Conservation (phyloP, 106 monocot species). For the Amphibolis antarctica region DNA sequence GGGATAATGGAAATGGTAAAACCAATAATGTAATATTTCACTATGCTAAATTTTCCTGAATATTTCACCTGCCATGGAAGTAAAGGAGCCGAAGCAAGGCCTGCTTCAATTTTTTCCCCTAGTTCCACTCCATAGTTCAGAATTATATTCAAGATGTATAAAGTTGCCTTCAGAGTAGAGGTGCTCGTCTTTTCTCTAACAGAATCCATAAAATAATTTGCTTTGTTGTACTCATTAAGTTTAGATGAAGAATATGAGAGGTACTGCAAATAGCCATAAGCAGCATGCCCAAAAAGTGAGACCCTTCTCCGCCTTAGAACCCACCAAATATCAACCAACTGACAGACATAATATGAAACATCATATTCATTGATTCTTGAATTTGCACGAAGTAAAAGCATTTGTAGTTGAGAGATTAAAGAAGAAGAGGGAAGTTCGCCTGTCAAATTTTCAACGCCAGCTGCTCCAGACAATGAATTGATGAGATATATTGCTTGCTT, state of each 20-base stretch:
- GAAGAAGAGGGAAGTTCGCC: conserved; percentile 43
- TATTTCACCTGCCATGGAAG: conserved; percentile 80
- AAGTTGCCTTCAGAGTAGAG: conserved; percentile 49
- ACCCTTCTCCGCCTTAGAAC: conserved; percentile 64
- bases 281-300: conserved; percentile 79
- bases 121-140: conserved; percentile 78
- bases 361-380: conserved; percentile 17
- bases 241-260: conserved; percentile 60
- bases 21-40: neutral
- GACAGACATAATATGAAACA: conserved; percentile 22
- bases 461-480: conserved; percentile 48
- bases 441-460: conserved; percentile 44
- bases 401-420: conserved; percentile 43
- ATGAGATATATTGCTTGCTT: conserved; percentile 49
- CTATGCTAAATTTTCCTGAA: neutral
- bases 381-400: conserved; percentile 33
- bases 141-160: conserved; percentile 75
- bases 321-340: conserved; percentile 74
- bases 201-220: conserved; percentile 17
- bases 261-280: conserved; percentile 77
- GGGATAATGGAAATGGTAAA: conserved; percentile 12
- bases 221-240: conserved; percentile 13
- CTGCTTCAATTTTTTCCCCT: conserved; percentile 48
- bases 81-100: conserved; percentile 54
- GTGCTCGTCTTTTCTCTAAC: conserved; percentile 39